Evolutionary conservation across 2,329 filamentous ascomycete species (phyloP).

Genomic region (Fusarium fujikuroi): DNA sequence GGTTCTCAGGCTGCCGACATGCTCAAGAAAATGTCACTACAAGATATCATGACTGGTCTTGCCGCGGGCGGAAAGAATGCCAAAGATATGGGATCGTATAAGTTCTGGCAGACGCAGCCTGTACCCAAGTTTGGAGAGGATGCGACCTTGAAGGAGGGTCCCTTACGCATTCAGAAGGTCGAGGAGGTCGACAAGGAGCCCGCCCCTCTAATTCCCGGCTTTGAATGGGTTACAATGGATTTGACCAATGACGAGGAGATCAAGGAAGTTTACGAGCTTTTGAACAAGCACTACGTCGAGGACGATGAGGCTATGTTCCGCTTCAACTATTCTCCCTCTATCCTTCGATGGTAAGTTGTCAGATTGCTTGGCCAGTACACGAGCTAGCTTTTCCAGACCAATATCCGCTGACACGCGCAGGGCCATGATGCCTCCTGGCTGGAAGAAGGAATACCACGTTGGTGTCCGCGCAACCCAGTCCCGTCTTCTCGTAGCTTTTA

Average conservation of each 20-base stretch:
- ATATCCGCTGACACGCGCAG: constrained; percentile 55
- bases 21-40: constrained; percentile 72
- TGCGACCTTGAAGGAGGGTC: constrained; percentile 75
- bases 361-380: not conserved
- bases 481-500: constrained; percentile 91
- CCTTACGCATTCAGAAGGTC: constrained; percentile 81
- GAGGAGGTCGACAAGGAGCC: constrained; percentile 84
- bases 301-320: constrained; percentile 97
- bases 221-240: constrained; percentile 95
- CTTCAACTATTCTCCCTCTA: constrained; percentile 92
- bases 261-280: constrained; percentile 89
- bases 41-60: constrained; percentile 79
- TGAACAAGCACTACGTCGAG: constrained; percentile 96
- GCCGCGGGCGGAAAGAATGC: constrained; percentile 85
- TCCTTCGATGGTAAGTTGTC: constrained; percentile 81
- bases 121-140: constrained; percentile 83
- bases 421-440: constrained; percentile 94
- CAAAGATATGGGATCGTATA: constrained; percentile 97
- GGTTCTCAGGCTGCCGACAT: constrained; percentile 60
- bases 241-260: constrained; percentile 81
- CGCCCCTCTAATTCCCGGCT: constrained; percentile 79
- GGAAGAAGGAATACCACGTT: constrained; percentile 94
- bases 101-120: constrained; percentile 98
- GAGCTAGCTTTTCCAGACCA: not conserved
- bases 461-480: constrained; percentile 88